Evolutionary conservation across 352 stramenopile genomes (phyloP).

Genomic region (Ophiocytium majus): DNA sequence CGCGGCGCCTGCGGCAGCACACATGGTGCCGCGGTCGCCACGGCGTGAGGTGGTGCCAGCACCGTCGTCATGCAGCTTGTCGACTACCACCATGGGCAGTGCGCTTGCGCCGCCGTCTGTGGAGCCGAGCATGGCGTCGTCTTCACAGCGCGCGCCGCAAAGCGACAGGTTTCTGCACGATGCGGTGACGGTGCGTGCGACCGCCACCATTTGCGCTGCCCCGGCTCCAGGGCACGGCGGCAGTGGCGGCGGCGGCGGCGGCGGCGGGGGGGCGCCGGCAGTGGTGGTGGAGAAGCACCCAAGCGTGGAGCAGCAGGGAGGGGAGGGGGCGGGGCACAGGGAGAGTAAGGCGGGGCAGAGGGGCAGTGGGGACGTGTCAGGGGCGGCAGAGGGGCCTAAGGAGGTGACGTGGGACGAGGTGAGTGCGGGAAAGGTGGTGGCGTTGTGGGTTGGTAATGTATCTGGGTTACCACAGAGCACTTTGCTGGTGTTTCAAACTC

Average conservation of each 20-base stretch:
- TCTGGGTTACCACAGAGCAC: too few species aligned
- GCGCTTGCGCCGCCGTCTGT: not conserved
- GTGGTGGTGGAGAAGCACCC: not conserved
- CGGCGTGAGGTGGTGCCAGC: too few species aligned
- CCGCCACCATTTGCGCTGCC: not conserved
- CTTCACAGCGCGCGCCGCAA: not conserved
- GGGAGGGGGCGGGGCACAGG: not conserved
- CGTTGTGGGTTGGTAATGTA: too few species aligned
- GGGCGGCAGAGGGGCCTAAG: too few species aligned
- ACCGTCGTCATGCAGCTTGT: too few species aligned
- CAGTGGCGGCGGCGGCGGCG: not conserved
- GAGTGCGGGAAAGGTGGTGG: too few species aligned
- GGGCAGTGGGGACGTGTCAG: too few species aligned
- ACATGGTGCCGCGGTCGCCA: too few species aligned
- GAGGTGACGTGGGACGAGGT: too few species aligned
- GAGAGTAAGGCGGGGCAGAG: not conserved
- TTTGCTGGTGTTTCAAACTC: too few species aligned
- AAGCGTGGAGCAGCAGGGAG: not conserved
- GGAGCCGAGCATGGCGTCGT: not conserved
- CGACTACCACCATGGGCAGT: too few species aligned
- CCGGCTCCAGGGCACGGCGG: not conserved
- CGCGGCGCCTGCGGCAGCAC: too few species aligned
- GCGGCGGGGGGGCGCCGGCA: not conserved
- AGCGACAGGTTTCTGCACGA: not conserved
- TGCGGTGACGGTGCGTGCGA: not conserved